Evolutionary conservation across 139 green algal genomes (phyloP).

Genomic region (Chloropicon primus): DNA sequence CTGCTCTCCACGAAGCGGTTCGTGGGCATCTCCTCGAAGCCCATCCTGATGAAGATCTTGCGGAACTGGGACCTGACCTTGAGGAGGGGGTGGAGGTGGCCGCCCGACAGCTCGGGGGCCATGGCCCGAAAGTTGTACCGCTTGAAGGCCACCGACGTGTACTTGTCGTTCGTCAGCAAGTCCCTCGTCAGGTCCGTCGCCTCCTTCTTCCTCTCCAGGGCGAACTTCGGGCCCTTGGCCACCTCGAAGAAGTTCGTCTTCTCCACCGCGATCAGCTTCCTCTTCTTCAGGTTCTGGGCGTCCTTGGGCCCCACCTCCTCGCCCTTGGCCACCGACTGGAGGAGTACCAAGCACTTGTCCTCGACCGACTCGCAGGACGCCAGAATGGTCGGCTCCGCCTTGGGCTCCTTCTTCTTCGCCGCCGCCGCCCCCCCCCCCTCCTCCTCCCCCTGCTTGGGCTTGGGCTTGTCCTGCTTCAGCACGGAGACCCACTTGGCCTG

Average conservation of each 20-base stretch:
- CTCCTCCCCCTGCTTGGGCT: conserved; percentile 11
- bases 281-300: conserved; percentile 45
- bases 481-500: conserved; percentile 60
- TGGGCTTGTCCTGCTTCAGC: conserved; percentile 33
- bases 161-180: conserved; percentile 77
- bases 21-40: conserved; percentile 87
- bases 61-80: conserved; percentile 87
- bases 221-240: conserved; percentile 85
- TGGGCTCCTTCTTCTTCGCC: neutral
- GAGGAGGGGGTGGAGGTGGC: conserved; percentile 89
- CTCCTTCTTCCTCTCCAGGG: conserved; percentile 73
- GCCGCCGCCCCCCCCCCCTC: neutral
- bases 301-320: conserved; percentile 28
- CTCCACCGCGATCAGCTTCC: conserved; percentile 44
- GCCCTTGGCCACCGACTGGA: conserved; percentile 30
- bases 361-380: conserved; percentile 24
- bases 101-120: conserved; percentile 37
- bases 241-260: conserved; percentile 67
- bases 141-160: conserved; percentile 82
- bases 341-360: conserved; percentile 37
- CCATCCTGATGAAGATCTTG: conserved; percentile 89
- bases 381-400: neutral
- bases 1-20: conserved; percentile 78
- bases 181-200: conserved; percentile 88
- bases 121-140: conserved; percentile 91